These are phyloP conservation scores for Scedosporium apiospermum DNA, from an alignment of 2,329 filamentous ascomycete species.

Conservation along the genomic window DNA sequence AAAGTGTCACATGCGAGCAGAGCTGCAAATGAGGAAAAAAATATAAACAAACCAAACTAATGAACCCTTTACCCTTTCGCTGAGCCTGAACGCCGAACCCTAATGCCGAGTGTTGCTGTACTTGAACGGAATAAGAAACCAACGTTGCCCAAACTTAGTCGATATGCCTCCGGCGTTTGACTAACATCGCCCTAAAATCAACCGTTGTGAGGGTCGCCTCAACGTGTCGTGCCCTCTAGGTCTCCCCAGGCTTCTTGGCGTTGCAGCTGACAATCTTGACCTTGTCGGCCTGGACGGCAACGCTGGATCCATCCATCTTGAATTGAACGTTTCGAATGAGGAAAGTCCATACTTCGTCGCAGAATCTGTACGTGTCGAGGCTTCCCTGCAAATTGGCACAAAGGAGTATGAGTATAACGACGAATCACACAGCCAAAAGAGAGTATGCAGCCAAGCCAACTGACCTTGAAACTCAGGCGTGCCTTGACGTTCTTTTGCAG, in stretches of 20 bases:
- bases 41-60: neutral
- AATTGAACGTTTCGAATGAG: constrained; percentile 98
- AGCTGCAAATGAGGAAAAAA: neutral
- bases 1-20: neutral
- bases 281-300: constrained; percentile 71
- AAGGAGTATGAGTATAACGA: neutral
- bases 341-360: constrained; percentile 99
- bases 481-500: constrained; percentile 88
- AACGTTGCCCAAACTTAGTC: too few species aligned
- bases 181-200: too few species aligned
- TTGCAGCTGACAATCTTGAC: constrained; percentile 99
- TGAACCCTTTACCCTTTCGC: neutral
- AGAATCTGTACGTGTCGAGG: constrained; percentile 97
- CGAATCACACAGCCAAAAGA: neutral
- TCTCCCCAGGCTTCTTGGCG: constrained; percentile 57
- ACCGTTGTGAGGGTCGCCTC: too few species aligned
- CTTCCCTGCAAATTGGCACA: constrained; percentile 55
- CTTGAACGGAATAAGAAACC: neutral
- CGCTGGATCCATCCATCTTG: constrained; percentile 78
- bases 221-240: neutral
- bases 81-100: neutral
- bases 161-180: too few species aligned
- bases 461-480: constrained; percentile 86
- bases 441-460: neutral
- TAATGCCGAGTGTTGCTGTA: neutral